phyloP scores from a whole-genome alignment of 495 filamentous ascomycete species.

The Aspergillus homomorphus region DNA sequence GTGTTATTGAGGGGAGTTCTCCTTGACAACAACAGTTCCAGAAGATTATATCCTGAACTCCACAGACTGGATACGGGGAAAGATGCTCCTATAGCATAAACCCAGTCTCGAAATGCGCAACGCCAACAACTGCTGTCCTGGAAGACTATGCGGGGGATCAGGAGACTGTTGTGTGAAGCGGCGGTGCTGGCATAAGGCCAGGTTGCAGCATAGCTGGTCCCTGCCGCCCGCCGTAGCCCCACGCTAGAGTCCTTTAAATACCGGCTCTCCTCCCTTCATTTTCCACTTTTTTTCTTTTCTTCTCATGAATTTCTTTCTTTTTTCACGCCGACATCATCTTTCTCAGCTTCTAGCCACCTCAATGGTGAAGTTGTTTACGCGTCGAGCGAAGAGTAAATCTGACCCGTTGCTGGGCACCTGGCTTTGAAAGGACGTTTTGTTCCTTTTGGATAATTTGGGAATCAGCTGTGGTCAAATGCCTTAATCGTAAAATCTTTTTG shows the following conservation, averaged over 20 bases:
- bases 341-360: constrained; percentile 50
- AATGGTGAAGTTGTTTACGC: constrained; percentile 61
- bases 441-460: constrained; percentile 65
- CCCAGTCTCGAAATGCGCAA: constrained; percentile 28
- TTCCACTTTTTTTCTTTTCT: constrained; percentile 27
- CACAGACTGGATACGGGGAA: constrained; percentile 20
- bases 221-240: constrained; percentile 30
- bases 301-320: constrained; percentile 23
- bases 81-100: constrained; percentile 32
- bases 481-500: not conserved
- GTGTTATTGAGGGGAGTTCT: constrained; percentile 25
- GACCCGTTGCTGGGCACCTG: constrained; percentile 78
- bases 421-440: constrained; percentile 66
- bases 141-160: constrained; percentile 25
- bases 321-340: constrained; percentile 35
- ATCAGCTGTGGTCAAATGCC: constrained; percentile 75
- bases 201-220: constrained; percentile 47
- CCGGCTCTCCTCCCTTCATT: constrained; percentile 12
- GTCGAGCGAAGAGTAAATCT: constrained; percentile 62
- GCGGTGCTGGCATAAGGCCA: constrained; percentile 41
- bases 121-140: constrained; percentile 24
- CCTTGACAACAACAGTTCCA: constrained; percentile 17
- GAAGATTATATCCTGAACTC: constrained; percentile 17
- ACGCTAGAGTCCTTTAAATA: constrained; percentile 36
- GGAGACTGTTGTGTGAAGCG: constrained; percentile 38